Conservation (phyloP, 768 basidiomycete genomes). For the Rhodotorula graminis region DNA sequence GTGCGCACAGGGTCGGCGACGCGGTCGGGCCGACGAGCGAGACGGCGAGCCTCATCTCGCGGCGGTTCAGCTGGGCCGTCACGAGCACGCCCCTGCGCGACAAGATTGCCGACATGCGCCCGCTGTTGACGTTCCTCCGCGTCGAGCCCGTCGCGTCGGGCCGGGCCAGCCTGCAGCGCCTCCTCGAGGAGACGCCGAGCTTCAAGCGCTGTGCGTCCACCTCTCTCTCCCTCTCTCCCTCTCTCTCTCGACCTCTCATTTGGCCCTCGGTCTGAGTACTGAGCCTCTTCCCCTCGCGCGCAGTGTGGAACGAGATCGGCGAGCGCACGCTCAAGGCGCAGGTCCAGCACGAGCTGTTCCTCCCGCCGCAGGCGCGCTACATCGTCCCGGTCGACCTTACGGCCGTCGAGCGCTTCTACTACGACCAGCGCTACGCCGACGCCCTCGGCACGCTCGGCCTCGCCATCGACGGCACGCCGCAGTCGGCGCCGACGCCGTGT, state of each 20-base stretch:
- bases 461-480: constrained; percentile 13
- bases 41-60: constrained; percentile 48
- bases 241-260: too few relatives aligned
- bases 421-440: constrained; percentile 20
- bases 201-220: constrained; percentile 25
- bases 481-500: neutral
- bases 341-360: constrained; percentile 43
- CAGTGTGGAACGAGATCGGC: constrained; percentile 45
- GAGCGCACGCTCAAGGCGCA: constrained; percentile 47
- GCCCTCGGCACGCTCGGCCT: constrained; percentile 24
- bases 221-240: too few relatives aligned
- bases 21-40: constrained; percentile 40
- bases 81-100: constrained; percentile 49
- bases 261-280: too few relatives aligned
- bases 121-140: constrained; percentile 45
- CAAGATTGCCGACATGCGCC: constrained; percentile 46
- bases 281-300: neutral
- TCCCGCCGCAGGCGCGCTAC: constrained; percentile 46
- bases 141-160: constrained; percentile 29
- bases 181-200: constrained; percentile 23
- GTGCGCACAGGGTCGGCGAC: constrained; percentile 28
- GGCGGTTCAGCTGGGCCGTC: constrained; percentile 47
- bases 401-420: constrained; percentile 38
- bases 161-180: neutral
- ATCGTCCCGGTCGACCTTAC: constrained; percentile 48